Evolutionary conservation across 352 stramenopile species (phyloP), one percentile per base, ranked within the genome.

Genomic region (Aphanomyces cochlioides): DNA sequence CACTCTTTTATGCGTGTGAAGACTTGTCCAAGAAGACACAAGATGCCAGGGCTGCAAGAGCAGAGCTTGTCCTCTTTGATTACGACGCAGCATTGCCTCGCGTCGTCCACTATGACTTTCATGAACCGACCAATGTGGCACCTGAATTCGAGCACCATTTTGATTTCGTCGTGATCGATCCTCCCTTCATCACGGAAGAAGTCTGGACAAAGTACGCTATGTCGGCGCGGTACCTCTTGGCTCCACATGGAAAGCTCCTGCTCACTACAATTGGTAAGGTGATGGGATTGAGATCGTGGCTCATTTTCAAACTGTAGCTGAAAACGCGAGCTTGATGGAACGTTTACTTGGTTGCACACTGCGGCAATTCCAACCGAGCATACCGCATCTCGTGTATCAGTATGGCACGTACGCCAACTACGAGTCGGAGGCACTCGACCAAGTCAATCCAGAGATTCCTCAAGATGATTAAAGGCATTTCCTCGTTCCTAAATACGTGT

Each of bases 371-470:
- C 87, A 89, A 59, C 93, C 94, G 2, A 92, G 81, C 21, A 98
- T 98, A 69, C 93, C 95, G 13, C 87, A 98, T 77, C 83, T 98
- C 19, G 90, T 98, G 53, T 98, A 98, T 77, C 94, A 98, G 72
- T 98, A 98, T 73, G 88, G 85, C 8, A 78, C 97, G 6, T 98
- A 87, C 73, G 82, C 87, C 60, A 98, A 98, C 79, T 98, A 96
- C 58, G 64, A 78, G n/a, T 93, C 87, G 0, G 43, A 67, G 28
- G 72, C 74, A n/a, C 79, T 97, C 19, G 72, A 76, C 19, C 48
- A 69, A 10, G 21, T 63, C 47, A 97, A 97, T 54, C 84, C 85
- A 0, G 90, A 97, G 67, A 78, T 97, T 28, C 73, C 80, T 7
- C 75, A 79, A 37, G 80, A 81, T 39, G 59, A 80, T 21, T 47